Base-by-base conservation (phyloP, 2,329 filamentous ascomycete species). In the Apiospora phragmitis region DNA sequence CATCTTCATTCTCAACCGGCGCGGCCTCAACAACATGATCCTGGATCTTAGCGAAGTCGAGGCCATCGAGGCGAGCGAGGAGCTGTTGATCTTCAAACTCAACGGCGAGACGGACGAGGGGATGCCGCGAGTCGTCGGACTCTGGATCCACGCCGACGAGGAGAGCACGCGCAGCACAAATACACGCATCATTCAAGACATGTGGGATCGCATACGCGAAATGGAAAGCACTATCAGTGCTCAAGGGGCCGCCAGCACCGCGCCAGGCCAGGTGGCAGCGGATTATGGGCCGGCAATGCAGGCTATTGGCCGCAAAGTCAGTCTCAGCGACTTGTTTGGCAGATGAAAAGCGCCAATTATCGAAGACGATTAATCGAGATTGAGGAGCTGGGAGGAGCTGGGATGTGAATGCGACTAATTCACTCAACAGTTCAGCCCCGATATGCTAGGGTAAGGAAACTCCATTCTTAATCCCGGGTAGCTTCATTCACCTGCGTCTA, bases 1-100 rank as follows among this genome's bases (percentile, higher is more conserved):
- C 82, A 88, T 93, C 21, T 92, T 94, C 76, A 85, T 95, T 8
- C 85, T 95, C 72, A 95, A 94, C 81, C 87, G 93, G 62, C 88
- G 90, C 51, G 90, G 90, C 0, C 82, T 94, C 68, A 87, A 92
- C 68, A 95, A 95, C 76, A 86, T 94, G 69, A 85, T 91, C 51
- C 83, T 93, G 16, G 89, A 91, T 71, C 83, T 94, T n/a, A 85
- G 85, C 14, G 84, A 85, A 21, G 86, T 91, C 43, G 84, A 82
- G 51, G 86, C 92, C 71, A 89, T 93, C 51, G 92, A 94, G 80
- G 83, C 92, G 32, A 86, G 83, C 24, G 84, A 81, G 4, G 85
- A 88, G 73, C 84, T 90, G 51, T 80, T 90, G 69, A 87, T 89
- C 68, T 80, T 86, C 70, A 79, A 86, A 67, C 80, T 85, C 41